Evolutionary conservation across 768 basidiomycete genomes (phyloP).

Genomic region (Phanerochaete carnosa): DNA sequence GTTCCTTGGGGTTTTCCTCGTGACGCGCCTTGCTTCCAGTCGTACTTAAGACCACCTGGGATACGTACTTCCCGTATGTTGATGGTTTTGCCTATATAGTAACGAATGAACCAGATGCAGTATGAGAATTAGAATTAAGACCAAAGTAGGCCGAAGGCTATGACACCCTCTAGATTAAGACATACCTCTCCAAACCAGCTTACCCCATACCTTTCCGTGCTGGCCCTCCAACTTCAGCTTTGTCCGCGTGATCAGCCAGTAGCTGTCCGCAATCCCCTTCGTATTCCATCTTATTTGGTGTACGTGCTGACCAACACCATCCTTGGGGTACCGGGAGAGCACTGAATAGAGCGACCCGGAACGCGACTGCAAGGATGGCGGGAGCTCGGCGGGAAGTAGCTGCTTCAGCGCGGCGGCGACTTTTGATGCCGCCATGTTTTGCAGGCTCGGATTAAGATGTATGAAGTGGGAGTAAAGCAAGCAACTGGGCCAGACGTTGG

Average conservation of each 20-base stretch:
- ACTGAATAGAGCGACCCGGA: constrained; percentile 70
- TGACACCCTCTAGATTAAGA: constrained; percentile 1
- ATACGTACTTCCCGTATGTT: constrained; percentile 61
- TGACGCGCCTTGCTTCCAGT: constrained; percentile 65
- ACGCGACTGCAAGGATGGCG: constrained; percentile 54
- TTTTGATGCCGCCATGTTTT: constrained; percentile 14
- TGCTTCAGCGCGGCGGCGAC: constrained; percentile 40
- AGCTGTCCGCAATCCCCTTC: constrained; percentile 65
- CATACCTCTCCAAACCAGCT: constrained; percentile 75
- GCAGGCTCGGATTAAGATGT: neutral
- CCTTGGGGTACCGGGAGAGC: constrained; percentile 62
- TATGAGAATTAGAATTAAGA: neutral
- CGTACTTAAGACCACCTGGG: constrained; percentile 70
- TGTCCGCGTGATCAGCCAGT: constrained; percentile 73
- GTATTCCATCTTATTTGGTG: constrained; percentile 71
- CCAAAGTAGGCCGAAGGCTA: neutral
- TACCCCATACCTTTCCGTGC: constrained; percentile 85
- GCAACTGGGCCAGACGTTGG: neutral
- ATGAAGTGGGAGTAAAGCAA: neutral
- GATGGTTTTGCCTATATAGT: constrained; percentile 53
- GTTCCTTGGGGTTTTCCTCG: constrained; percentile 4
- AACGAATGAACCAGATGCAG: too few species aligned
- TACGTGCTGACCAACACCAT: constrained; percentile 65
- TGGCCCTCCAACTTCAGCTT: constrained; percentile 68
- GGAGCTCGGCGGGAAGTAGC: constrained; percentile 55